Evolutionary conservation across 2,329 filamentous ascomycete species (phyloP).

Genomic region (Dryadomyces quercus-mongolicae): DNA sequence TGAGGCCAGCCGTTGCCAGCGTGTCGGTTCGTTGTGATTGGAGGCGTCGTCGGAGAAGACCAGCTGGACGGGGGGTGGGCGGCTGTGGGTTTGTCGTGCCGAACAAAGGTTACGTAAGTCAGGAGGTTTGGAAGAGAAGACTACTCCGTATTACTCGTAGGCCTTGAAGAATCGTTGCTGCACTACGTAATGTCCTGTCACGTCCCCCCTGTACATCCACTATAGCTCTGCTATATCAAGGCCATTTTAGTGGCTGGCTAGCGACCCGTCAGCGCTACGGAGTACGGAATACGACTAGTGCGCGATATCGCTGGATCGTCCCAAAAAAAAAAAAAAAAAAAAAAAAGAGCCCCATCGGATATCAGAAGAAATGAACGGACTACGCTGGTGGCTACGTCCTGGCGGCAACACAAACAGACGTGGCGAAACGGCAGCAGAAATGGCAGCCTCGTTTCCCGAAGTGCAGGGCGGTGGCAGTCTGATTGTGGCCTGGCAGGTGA

Average conservation of each 20-base stretch:
- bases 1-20: neutral
- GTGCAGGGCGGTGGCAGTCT: slow-evolving; percentile 86
- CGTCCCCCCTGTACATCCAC: too few relatives aligned
- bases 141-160: too few relatives aligned
- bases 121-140: too few relatives aligned
- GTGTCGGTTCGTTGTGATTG: neutral
- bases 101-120: neutral
- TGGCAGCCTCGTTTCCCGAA: slow-evolving; percentile 49
- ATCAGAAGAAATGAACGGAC: neutral
- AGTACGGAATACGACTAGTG: too few relatives aligned
- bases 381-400: neutral
- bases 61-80: neutral
- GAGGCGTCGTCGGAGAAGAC: neutral
- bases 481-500: slow-evolving; percentile 92
- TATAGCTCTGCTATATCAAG: neutral
- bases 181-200: too few relatives aligned
- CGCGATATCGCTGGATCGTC: too few relatives aligned
- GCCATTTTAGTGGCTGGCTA: neutral
- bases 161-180: too few relatives aligned
- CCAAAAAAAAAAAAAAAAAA: too few relatives aligned
- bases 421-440: slow-evolving; percentile 1
- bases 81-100: too few relatives aligned
- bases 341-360: neutral
- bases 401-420: neutral
- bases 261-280: neutral